A percentile compares a stretch with the other conserved stretches of the same genome.
Evolutionary conservation across 1,284 basidiomycete species (phyloP).

Genomic region (Phlebopus sp.): DNA sequence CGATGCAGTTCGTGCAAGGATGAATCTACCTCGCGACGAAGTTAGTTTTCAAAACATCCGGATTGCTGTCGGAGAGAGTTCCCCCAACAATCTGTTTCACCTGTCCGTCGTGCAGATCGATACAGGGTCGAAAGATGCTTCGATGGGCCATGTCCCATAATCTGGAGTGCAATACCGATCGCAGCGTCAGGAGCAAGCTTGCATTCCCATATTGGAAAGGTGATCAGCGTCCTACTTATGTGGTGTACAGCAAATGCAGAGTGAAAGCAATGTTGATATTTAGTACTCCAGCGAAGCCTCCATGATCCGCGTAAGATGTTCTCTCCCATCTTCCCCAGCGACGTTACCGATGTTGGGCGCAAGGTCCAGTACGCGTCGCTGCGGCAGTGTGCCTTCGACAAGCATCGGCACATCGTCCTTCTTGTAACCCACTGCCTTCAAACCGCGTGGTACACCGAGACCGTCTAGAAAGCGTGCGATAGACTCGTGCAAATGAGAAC

Average conservation of each 20-base stretch:
- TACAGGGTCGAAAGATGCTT: conserved; percentile 85
- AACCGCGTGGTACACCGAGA: conserved; percentile 84
- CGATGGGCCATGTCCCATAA: conserved; percentile 22
- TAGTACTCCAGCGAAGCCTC: conserved; percentile 75
- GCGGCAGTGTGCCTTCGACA: conserved; percentile 86
- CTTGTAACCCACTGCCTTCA: conserved; percentile 84
- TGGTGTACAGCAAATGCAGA: conserved; percentile 2
- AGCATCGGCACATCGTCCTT: conserved; percentile 62
- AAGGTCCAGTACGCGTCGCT: conserved; percentile 83
- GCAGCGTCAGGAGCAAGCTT: conserved; percentile 3
- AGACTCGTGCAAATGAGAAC: conserved; percentile 80
- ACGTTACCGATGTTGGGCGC: conserved; percentile 84
- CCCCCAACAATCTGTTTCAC: conserved; percentile 99
- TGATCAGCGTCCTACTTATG: no score
- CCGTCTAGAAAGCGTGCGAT: conserved; percentile 89
- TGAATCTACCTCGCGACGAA: conserved; percentile 81
- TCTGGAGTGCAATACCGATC: no score
- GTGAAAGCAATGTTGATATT: conserved; percentile 18
- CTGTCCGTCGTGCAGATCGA: conserved; percentile 91
- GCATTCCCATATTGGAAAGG: background rate
- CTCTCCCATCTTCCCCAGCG: conserved; percentile 73
- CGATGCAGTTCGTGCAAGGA: background rate
- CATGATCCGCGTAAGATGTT: conserved; percentile 76
- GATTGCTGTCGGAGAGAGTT: conserved; percentile 71
- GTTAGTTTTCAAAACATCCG: conserved; percentile 79